Base-by-base conservation (phyloP, 345 rosid genomes). In the Acer yangbiense region DNA sequence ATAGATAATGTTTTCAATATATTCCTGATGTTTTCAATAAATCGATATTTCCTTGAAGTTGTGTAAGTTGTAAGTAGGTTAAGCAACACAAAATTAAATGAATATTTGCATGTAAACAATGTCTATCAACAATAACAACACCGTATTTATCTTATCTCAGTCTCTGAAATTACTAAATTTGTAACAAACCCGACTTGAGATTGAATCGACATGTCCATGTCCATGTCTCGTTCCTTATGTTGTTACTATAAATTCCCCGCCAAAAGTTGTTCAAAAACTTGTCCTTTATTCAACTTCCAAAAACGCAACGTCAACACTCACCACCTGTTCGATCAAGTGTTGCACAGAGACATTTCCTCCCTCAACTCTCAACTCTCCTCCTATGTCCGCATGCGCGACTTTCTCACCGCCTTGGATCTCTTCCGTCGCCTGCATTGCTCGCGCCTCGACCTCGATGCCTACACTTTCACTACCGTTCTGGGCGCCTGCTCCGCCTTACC, bases 401-500 rank as follows among this genome's bases (percentile, higher is more conserved):
- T 82, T 75, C 79, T 65, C 67, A 84, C 84, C n/a, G 82, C 91
- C 6, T 88, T 90, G 95, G 80, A 16, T 83, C 84, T 89, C 68
- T 94, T 94, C 27, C 75, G 71, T 65, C 65, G 23, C 62, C 82
- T 88, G 82, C 89, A 82, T 77, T 35, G 57, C 6, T 70, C 83
- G 1, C 77, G 84, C 71, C 65, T 75, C 71, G 72, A 73, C 69
- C 92, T 92, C 66, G 83, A 84, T 72, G 81, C 91, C 0, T 83
- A 87, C 78, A 85, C 97, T 61, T 91, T 92, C 87, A 87, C 97
- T 13, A 91, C 95, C 1, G 85, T 91, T 81, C 87, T 94, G 71
- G 75, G 83, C 0, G 98, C 92, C 0, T 94, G 97, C 80, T 78
- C 91, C 41, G 74, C 73, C 62, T 82, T 91, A 77, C 90, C 86